A percentile compares a stretch with the other conserved stretches of the same genome.
Conservation (phyloP, 371 early-diverging fungal genomes). For the Saksenaea vasiformis region DNA sequence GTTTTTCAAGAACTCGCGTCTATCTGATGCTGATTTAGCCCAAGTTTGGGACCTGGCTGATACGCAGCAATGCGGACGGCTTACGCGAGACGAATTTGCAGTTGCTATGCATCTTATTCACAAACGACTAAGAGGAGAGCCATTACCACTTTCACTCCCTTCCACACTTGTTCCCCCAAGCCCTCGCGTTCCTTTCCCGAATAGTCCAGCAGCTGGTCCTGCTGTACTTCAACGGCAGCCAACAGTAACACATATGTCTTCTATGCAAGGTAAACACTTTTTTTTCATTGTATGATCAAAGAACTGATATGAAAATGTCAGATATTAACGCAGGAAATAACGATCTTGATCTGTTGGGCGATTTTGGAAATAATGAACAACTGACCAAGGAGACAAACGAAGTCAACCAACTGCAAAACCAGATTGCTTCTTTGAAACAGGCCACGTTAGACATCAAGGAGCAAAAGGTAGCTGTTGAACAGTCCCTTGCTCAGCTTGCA, state of each 20-base stretch:
- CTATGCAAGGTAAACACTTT: not conserved
- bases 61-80: constrained; percentile 71
- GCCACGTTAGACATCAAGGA: constrained; percentile 23
- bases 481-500: constrained; percentile 20
- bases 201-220: constrained; percentile 14
- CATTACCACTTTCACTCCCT: constrained; percentile 74
- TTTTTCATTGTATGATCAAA: not conserved
- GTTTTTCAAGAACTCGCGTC: constrained; percentile 83
- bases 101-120: constrained; percentile 94
- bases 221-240: constrained; percentile 7
- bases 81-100: constrained; percentile 88
- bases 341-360: constrained; percentile 46
- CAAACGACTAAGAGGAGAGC: constrained; percentile 70
- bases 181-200: not conserved
- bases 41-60: constrained; percentile 87
- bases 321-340: not conserved
- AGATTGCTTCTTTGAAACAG: constrained; percentile 28
- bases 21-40: constrained; percentile 72
- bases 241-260: not conserved
- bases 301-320: not conserved
- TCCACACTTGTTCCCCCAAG: constrained; percentile 42
- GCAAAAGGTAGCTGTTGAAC: constrained; percentile 23
- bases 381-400: constrained; percentile 38
- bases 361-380: constrained; percentile 43
- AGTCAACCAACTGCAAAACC: constrained; percentile 44